A percentile compares a stretch with the other conserved stretches of the same genome.
Conservation (phyloP, 2,329 filamentous ascomycete species). For the Cladosporium sphaerospermum region DNA sequence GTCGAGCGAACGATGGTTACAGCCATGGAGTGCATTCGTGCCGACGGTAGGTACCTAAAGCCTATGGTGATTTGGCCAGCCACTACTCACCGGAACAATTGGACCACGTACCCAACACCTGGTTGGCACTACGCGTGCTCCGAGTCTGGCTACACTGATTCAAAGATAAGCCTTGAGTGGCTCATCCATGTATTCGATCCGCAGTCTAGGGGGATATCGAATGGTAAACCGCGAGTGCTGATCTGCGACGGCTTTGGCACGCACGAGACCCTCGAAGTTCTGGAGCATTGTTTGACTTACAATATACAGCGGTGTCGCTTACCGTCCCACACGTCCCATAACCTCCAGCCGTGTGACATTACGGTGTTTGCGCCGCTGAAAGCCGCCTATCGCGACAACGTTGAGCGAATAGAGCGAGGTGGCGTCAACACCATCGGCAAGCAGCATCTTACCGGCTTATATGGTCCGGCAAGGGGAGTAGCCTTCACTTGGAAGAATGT, state of each 20-base stretch:
- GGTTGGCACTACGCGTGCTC: no score
- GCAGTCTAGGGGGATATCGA: constrained; percentile 27
- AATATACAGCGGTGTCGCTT: constrained; percentile 29
- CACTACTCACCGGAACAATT: no score
- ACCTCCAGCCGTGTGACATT: constrained; percentile 26
- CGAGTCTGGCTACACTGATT: constrained; percentile 22
- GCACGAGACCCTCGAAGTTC: constrained; percentile 28
- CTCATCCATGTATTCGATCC: constrained; percentile 32
- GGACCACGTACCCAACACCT: no score
- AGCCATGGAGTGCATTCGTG: no score
- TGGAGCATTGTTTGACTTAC: constrained; percentile 28
- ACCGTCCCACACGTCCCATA: constrained; percentile 24
- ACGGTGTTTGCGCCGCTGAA: constrained; percentile 20
- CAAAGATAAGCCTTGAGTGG: constrained; percentile 32
- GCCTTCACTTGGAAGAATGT: constrained; percentile 27
- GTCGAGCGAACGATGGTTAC: no score
- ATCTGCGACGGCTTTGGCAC: constrained; percentile 33
- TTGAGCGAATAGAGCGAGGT: constrained; percentile 11
- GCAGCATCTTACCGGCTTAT: constrained; percentile 16
- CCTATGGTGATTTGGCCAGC: no score
- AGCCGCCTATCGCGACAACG: constrained; percentile 13
- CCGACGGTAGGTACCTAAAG: no score
- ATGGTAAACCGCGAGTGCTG: constrained; percentile 28
- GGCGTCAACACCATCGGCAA: constrained; percentile 12
- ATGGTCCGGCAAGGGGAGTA: constrained; percentile 19